Conservation (phyloP, 1,139 yeast genomes). For the Geotrichum carabidarum region DNA sequence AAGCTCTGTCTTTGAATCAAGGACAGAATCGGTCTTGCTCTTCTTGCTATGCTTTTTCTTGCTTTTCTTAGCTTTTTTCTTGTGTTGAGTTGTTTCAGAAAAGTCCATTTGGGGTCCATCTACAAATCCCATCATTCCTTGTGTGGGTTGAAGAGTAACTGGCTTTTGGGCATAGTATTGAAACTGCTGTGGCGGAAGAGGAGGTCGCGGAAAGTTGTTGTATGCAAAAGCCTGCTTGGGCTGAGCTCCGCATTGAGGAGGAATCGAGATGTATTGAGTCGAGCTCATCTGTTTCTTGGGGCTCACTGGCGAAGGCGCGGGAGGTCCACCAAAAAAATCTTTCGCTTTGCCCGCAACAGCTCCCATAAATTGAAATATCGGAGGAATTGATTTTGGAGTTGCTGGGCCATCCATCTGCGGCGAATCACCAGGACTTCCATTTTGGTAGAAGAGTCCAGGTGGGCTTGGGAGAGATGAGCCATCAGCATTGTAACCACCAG, state of each 20-base stretch:
- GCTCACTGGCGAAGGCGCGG: background rate
- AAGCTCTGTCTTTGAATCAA: background rate
- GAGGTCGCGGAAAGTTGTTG: background rate
- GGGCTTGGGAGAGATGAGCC: slow-evolving; percentile 1
- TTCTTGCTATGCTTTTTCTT: background rate
- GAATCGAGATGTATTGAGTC: background rate
- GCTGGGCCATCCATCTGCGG: background rate
- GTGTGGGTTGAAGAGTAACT: background rate
- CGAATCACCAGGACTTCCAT: background rate
- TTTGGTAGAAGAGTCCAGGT: slow-evolving; percentile 2
- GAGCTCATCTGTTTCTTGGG: background rate
- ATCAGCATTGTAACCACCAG: background rate
- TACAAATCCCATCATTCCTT: background rate
- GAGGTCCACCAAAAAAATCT: slow-evolving; percentile 5
- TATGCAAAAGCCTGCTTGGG: background rate
- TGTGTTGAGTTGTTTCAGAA: background rate
- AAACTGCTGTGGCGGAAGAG: background rate
- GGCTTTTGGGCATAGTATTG: background rate
- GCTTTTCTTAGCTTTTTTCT: slow-evolving; percentile 9
- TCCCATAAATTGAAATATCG: slow-evolving; percentile 13
- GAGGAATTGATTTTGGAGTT: slow-evolving; percentile 10
- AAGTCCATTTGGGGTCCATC: background rate
- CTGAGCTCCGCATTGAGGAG: background rate
- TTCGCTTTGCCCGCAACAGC: slow-evolving; percentile 16
- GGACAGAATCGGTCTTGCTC: background rate